These are phyloP conservation scores for Dryas octopetala DNA, from an alignment of 306 rosid species.

Conservation along the genomic window DNA sequence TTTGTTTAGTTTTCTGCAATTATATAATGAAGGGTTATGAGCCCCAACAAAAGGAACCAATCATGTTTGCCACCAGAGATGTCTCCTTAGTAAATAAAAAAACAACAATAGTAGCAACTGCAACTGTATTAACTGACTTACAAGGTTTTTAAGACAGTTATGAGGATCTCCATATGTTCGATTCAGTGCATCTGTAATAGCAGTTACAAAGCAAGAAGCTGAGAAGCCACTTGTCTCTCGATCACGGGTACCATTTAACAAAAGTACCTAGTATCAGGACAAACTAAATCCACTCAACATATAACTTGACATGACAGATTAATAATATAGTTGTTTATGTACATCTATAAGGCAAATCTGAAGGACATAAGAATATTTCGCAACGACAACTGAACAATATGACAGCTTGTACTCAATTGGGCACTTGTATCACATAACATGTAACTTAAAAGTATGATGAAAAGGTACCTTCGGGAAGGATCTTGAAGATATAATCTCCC, in stretches of 20 bases:
- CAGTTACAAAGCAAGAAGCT: constrained; percentile 79
- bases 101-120: background rate
- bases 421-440: constrained; percentile 18
- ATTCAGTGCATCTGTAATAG: constrained; percentile 83
- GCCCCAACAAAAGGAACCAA: background rate
- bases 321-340: background rate
- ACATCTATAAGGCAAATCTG: background rate
- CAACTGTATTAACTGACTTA: constrained; percentile 43
- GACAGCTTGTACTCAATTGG: constrained; percentile 10
- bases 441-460: constrained; percentile 12
- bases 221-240: constrained; percentile 83
- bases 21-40: background rate
- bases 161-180: constrained; percentile 71
- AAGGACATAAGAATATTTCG: constrained; percentile 7
- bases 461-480: constrained; percentile 80
- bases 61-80: no score
- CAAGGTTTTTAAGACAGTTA: constrained; percentile 59
- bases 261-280: constrained; percentile 52
- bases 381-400: constrained; percentile 1
- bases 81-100: background rate
- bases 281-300: background rate
- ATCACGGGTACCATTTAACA: constrained; percentile 74
- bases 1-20: no score
- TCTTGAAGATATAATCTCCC: constrained; percentile 84
- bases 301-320: background rate